Base-by-base conservation (phyloP, 768 basidiomycete genomes). In the Suillus sp. region DNA sequence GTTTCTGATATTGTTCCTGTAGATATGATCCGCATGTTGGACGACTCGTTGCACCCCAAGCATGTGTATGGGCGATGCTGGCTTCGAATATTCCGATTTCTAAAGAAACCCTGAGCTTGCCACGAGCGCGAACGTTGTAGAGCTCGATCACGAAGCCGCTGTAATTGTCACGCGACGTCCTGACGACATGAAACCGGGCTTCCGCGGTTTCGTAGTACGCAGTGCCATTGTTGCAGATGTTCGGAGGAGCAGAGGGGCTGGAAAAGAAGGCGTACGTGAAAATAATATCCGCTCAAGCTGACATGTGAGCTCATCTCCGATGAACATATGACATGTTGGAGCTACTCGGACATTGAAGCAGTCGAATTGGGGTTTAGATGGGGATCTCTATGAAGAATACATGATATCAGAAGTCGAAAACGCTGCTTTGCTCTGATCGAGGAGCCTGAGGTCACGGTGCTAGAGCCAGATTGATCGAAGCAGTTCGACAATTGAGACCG, bases 21-120 rank as follows among this genome's bases (percentile, higher is more conserved):
- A 47, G 77, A 77, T 25, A 79, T 73, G 60, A 51, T 51, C 50
- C 50, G 45, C 22, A 78, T 75, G 13, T 74, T 77, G 62, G 77
- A 80, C 20, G 64, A 66, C 35, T 61, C 18, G 16, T 67, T 71
- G 56, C 66, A 60, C 14, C n/a, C 64, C 27, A 43, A 73, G 57
- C 13, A 73, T 71, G 35, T 74, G 69, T 32, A 75, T 59, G 25
- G 58, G 62, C 30, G 64, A 77, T 47, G 54, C 71, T 72, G 11
- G 77, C 75, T 61, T 80, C 75, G 66, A 79, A 75, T 59, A 80
- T 78, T 45, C 74, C 75, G 16, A 78, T 34, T 63, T 63, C 8
- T 54, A 10, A 47, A 59, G 55, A 43, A 34, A 25, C 40, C 43
- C 51, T 66, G 42, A 66, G 62, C 55, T 51, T 53, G 30, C 58